These are phyloP conservation scores for Lentithecium fluviatile DNA, from an alignment of 495 filamentous ascomycete genomes.

Conservation along the genomic window DNA sequence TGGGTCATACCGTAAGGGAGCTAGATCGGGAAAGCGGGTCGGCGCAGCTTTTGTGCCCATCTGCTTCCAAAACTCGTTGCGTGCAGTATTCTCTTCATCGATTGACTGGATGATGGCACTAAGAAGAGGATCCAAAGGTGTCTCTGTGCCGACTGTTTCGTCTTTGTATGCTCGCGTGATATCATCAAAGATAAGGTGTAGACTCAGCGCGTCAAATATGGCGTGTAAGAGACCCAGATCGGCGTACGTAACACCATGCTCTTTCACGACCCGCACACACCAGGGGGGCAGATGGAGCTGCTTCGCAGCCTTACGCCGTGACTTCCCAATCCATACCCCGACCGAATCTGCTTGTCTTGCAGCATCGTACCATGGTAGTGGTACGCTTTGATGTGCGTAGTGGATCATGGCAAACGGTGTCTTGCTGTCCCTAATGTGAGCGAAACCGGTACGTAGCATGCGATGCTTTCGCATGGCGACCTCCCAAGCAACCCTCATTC, in stretches of 20 bases:
- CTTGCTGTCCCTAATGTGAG: slow-evolving; percentile 34
- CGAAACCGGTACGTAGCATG: slow-evolving; percentile 45
- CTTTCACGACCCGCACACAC: slow-evolving; percentile 46
- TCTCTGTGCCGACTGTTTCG: slow-evolving; percentile 19
- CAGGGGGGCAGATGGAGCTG: slow-evolving; percentile 51
- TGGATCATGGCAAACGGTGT: slow-evolving; percentile 67
- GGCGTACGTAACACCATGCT: slow-evolving; percentile 36
- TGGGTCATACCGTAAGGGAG: slow-evolving; percentile 53
- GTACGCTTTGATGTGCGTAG: slow-evolving; percentile 41
- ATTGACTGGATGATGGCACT: slow-evolving; percentile 52
- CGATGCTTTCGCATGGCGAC: slow-evolving; percentile 35
- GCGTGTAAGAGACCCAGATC: slow-evolving; percentile 67
- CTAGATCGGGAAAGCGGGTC: slow-evolving; percentile 68
- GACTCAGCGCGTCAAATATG: slow-evolving; percentile 73
- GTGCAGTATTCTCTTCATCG: slow-evolving; percentile 37
- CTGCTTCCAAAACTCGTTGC: slow-evolving; percentile 61
- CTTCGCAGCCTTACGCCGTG: slow-evolving; percentile 21
- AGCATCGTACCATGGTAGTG: slow-evolving; percentile 49
- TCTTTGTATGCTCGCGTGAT: slow-evolving; percentile 48
- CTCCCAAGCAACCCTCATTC: slow-evolving; percentile 39
- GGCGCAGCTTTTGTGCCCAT: slow-evolving; percentile 53
- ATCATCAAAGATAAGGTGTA: slow-evolving; percentile 59
- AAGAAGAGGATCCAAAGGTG: slow-evolving; percentile 41
- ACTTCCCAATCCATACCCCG: slow-evolving; percentile 22
- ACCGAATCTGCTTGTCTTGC: slow-evolving; percentile 15